Conservation (phyloP, 169 alveolate species). For the Plasmodium blacklocki region DNA sequence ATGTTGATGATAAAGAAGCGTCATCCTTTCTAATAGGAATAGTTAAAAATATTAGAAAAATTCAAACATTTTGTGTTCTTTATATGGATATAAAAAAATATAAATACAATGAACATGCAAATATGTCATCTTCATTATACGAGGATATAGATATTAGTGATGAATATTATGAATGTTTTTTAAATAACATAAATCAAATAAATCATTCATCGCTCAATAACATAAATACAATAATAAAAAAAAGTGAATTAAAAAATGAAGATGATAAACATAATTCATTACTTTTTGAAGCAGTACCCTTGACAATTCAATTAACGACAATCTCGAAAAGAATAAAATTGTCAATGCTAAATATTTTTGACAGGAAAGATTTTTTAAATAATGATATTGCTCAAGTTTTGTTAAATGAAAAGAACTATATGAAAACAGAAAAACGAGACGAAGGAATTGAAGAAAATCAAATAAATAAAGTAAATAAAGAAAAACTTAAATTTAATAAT, state of each 20-base stretch:
- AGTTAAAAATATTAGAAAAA: conserved; percentile 17
- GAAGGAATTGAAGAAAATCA: neutral
- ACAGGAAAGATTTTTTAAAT: conserved; percentile 12
- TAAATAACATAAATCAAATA: neutral
- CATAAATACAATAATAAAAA: neutral
- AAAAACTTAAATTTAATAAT: neutral
- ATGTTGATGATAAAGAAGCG: neutral
- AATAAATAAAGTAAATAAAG: neutral
- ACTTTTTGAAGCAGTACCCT: conserved; percentile 40
- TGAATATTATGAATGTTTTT: conserved; percentile 40
- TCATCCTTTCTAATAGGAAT: conserved; percentile 25
- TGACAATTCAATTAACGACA: conserved; percentile 41
- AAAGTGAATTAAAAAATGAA: neutral
- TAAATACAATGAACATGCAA: neutral
- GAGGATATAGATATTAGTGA: conserved; percentile 59
- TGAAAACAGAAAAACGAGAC: neutral
- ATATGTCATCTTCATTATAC: neutral
- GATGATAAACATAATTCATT: neutral
- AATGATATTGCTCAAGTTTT: conserved; percentile 6
- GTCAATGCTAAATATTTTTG: conserved; percentile 44
- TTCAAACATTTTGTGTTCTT: conserved; percentile 26
- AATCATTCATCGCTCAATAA: neutral
- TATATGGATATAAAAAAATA: conserved; percentile 54
- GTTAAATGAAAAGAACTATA: conserved; percentile 9
- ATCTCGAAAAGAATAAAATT: conserved; percentile 49